Percentiles rank a stretch among this genome's conserved stretches.
phyloP scores from a whole-genome alignment of 495 filamentous ascomycete species.

The Penicillium steckii region DNA sequence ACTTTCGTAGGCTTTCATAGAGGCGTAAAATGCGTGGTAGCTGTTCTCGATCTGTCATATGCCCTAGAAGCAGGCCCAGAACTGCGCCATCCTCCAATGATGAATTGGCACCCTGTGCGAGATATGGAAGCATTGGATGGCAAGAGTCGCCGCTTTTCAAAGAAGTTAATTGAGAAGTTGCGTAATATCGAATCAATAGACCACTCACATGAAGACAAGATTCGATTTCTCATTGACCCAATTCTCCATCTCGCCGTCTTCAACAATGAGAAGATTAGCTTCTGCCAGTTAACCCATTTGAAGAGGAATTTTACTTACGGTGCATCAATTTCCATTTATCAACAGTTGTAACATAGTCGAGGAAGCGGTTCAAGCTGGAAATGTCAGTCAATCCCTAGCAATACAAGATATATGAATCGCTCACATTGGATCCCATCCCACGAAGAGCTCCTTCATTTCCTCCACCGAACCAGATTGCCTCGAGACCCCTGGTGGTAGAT shows the following conservation, averaged over 20 bases:
- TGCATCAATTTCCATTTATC: constrained; percentile 69
- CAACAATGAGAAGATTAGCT: neutral
- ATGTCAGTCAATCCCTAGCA: constrained; percentile 1
- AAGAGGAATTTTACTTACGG: constrained; percentile 25
- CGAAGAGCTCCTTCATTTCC: constrained; percentile 64
- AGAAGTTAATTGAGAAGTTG: neutral
- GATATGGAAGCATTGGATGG: constrained; percentile 67
- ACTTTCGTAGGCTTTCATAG: constrained; percentile 63
- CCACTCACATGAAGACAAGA: constrained; percentile 38
- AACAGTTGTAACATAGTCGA: constrained; percentile 32
- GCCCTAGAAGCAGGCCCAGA: constrained; percentile 43
- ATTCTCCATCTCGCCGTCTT: constrained; percentile 36
- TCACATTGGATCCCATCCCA: constrained; percentile 57
- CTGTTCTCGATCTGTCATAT: constrained; percentile 37
- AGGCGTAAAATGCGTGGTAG: constrained; percentile 47
- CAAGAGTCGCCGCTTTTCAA: constrained; percentile 56
- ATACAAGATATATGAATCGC: neutral
- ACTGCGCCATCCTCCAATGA: constrained; percentile 54
- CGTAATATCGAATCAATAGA: neutral
- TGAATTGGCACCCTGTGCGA: constrained; percentile 57
- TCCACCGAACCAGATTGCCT: constrained; percentile 55
- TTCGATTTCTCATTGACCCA: constrained; percentile 40
- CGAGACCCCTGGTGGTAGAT: constrained; percentile 56
- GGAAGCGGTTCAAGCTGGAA: constrained; percentile 31
- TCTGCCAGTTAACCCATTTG: neutral